Conservation (phyloP, 495 filamentous ascomycete species). For the Saxophila tyrrhenica region DNA sequence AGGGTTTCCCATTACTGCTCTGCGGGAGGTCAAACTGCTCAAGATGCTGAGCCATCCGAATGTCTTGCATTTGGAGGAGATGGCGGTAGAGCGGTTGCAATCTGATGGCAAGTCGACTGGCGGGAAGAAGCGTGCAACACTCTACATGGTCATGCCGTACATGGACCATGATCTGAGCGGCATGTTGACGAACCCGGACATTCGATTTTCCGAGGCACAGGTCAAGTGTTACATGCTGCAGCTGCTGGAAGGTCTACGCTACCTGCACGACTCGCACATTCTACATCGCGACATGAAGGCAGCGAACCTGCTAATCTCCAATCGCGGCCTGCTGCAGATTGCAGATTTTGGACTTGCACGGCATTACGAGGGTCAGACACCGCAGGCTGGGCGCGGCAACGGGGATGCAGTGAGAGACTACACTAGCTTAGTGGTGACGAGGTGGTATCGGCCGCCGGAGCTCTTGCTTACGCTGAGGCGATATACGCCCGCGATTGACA, state of each 20-base stretch:
- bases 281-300: slow-evolving; percentile 98
- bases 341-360: slow-evolving; percentile 93
- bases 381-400: slow-evolving; percentile 65
- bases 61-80: slow-evolving; percentile 78
- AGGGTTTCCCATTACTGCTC: slow-evolving; percentile 68
- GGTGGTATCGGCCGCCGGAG: slow-evolving; percentile 96
- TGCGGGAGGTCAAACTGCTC: slow-evolving; percentile 87
- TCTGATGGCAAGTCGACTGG: slow-evolving; percentile 22
- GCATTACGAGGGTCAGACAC: slow-evolving; percentile 80
- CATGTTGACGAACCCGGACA: slow-evolving; percentile 84
- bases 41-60: slow-evolving; percentile 90
- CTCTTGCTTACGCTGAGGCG: slow-evolving; percentile 71
- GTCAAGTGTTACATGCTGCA: slow-evolving; percentile 98
- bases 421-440: slow-evolving; percentile 85
- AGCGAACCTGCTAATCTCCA: slow-evolving; percentile 93
- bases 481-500: slow-evolving; percentile 93
- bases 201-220: slow-evolving; percentile 74
- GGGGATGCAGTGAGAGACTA: slow-evolving; percentile 84
- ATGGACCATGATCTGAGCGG: slow-evolving; percentile 98
- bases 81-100: slow-evolving; percentile 82
- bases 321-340: slow-evolving; percentile 86
- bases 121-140: slow-evolving; percentile 70
- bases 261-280: slow-evolving; percentile 82
- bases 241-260: slow-evolving; percentile 76
- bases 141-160: slow-evolving; percentile 98